Evolutionary conservation across 1,284 basidiomycete species (phyloP), one percentile per base, ranked within the genome.

Genomic region (Albatrellus sp.): DNA sequence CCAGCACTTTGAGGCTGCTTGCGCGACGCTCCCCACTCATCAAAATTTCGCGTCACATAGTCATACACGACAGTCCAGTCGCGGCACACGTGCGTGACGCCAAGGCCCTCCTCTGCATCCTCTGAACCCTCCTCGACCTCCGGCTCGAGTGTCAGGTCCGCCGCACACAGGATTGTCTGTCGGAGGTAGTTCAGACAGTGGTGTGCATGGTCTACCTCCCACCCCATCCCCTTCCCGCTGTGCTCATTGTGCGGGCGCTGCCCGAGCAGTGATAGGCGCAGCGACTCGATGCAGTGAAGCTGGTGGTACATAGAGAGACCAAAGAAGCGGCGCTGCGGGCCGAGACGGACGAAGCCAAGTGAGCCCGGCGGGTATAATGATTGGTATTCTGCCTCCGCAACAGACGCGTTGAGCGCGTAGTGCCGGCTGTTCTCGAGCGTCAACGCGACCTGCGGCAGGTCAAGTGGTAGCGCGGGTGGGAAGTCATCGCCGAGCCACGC

Each of bases 281-380:
- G 49, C 5, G 53, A 49, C 42, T 63, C 57, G 16, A 68, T 53
- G 43, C 65, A 68, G 45, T 66, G 65, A 41, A 65, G 49, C 51
- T 67, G 57, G 54, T 68, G 65, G 40, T 56, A 63, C 56, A 67
- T 58, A 10, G 59, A 54, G 13, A 65, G 53, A 20, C 56, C 56
- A 48, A 58, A 57, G 48, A 56, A 54, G 20, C 56, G 56, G 30
- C 55, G 52, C 8, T 57, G 44, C 7, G 58, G 58, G 5, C 62
- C 62, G 19, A 63, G 51, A 24, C 53, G 58, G 14, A 62, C 47
- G 50, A 62, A 59, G 8, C 60, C 60, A 11, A 46, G 46, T 40
- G 55, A 50, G 13, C 46, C 43, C 14, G 48, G 48, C 2, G 60
- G 55, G 37, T 57, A 55, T 12, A 59, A 54, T 13, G 52, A 59